These are phyloP conservation scores for Russula earlei DNA, from an alignment of 768 basidiomycete genomes.

Conservation along the genomic window DNA sequence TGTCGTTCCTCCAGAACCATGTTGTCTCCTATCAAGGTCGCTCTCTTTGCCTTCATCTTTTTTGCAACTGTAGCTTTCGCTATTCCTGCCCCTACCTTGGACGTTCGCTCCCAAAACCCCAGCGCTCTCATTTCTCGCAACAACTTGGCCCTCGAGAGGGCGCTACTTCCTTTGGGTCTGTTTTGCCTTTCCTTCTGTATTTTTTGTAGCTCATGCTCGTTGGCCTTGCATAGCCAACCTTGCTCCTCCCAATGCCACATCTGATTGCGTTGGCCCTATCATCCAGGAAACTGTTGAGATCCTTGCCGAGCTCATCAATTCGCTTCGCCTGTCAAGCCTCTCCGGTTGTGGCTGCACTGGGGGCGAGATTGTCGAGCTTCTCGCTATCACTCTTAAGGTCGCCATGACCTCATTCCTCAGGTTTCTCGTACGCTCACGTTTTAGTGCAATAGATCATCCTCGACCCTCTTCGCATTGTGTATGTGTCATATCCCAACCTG, in stretches of 20 bases:
- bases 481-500: background rate
- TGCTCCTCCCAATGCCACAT: background rate
- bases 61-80: slow-evolving; percentile 3
- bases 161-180: background rate
- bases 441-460: background rate
- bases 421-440: background rate
- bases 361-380: background rate
- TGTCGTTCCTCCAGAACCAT: background rate
- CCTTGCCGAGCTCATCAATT: background rate
- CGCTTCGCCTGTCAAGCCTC: background rate
- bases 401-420: background rate
- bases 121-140: background rate
- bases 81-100: background rate
- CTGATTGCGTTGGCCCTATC: background rate
- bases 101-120: background rate
- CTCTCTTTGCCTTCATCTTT: slow-evolving; percentile 2
- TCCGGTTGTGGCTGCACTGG: background rate
- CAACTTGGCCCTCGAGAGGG: background rate
- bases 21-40: slow-evolving; percentile 1
- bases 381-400: background rate
- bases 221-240: background rate
- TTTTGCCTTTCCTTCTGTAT: background rate
- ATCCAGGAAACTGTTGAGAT: background rate
- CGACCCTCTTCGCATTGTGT: background rate
- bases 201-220: background rate